Conservation (phyloP, 148 eudicot species). For the Polygonum aviculare region DNA sequence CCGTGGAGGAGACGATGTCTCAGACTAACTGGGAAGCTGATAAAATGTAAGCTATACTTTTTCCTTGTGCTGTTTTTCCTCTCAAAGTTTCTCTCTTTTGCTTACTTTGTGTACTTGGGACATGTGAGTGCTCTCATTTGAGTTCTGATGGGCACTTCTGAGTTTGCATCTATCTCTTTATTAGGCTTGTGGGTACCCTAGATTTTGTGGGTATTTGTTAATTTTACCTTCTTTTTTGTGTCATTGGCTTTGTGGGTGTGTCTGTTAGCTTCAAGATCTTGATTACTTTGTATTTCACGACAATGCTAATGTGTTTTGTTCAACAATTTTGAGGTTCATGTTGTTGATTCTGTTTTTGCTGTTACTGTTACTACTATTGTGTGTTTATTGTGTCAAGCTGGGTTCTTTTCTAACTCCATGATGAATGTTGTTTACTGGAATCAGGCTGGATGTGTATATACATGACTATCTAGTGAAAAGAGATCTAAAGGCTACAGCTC, state of each 20-base stretch:
- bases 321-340: conserved; percentile 10
- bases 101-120: background rate
- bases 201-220: conserved; percentile 13
- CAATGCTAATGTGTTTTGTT: conserved; percentile 3
- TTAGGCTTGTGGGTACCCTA: conserved; percentile 21
- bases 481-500: conserved; percentile 73
- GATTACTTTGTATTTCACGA: background rate
- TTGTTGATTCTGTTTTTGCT: background rate
- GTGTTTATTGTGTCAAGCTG: background rate
- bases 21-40: conserved; percentile 23
- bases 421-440: background rate
- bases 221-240: background rate
- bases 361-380: background rate
- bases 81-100: background rate
- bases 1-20: conserved; percentile 10
- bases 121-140: background rate
- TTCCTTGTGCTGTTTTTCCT: background rate
- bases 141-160: background rate
- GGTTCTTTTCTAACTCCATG: background rate
- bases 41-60: conserved; percentile 14
- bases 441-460: conserved; percentile 78
- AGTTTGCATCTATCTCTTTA: conserved; percentile 15
- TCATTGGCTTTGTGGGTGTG: background rate
- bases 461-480: conserved; percentile 78
- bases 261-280: background rate